Evolutionary conservation across 352 stramenopile species (phyloP).

Genomic region (Pythium dissimile): DNA sequence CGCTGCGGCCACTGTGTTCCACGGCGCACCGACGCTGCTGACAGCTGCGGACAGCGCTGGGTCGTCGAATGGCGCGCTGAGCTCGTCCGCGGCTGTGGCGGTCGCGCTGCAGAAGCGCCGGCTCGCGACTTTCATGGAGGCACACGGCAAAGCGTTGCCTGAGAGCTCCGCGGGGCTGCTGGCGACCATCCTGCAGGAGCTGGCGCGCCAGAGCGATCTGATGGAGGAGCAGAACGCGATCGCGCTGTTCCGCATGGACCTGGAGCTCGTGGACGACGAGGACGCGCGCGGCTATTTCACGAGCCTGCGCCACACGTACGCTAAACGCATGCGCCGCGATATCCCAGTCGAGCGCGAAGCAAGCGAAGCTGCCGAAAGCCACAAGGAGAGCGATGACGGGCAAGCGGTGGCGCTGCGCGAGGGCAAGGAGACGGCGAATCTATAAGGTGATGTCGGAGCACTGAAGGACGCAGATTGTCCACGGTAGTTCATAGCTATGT

Average conservation of each 20-base stretch:
- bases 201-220: constrained; percentile 59
- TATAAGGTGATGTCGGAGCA: too few relatives aligned
- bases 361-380: background rate
- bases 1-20: constrained; percentile 13
- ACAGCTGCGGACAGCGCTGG: background rate
- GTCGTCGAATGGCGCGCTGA: too few relatives aligned
- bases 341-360: background rate
- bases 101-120: constrained; percentile 20
- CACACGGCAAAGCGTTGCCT: constrained; percentile 1
- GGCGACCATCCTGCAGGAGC: constrained; percentile 39
- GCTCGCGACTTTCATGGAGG: constrained; percentile 21
- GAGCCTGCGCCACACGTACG: constrained; percentile 42
- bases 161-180: constrained; percentile 31
- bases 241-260: constrained; percentile 49
- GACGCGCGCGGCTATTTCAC: constrained; percentile 44
- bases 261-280: constrained; percentile 43
- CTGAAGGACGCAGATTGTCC: too few relatives aligned
- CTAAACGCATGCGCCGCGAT: constrained; percentile 41
- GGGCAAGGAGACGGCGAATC: constrained; percentile 9
- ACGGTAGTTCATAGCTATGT: too few relatives aligned
- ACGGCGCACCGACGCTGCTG: constrained; percentile 1
- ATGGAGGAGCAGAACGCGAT: constrained; percentile 78
- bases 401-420: background rate
- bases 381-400: background rate
- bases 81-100: constrained; percentile 5